Base-by-base conservation (phyloP, 2,329 filamentous ascomycete genomes). In the Xylariaceae sp. region DNA sequence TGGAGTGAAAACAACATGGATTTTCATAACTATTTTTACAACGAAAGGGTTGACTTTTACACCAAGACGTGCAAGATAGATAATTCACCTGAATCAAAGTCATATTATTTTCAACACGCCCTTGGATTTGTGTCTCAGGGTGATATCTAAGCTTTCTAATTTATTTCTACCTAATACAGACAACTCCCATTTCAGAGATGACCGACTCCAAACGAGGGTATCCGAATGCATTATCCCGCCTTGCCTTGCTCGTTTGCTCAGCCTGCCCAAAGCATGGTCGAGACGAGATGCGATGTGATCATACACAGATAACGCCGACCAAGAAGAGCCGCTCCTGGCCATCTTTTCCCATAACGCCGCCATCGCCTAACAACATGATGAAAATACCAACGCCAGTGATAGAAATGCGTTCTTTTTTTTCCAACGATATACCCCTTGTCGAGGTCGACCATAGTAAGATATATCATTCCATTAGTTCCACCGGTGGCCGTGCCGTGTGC, bases 401-500 rank as follows among this genome's bases (percentile, higher is more conserved):
- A 59, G 12, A 56, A 56, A 26, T 56, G 57, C 48, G 57, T 34
- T n/a, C n/a, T n/a, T n/a, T n/a, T n/a, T n/a, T 32, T 47, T 22
- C 47, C 21, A 10, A 51, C 50, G 51, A 21, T 29, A 16, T 26
- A 30, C 30, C 18, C 15, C 30, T 41, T 21, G 51, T 36, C 30
- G 21, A 32, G 37, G 8, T 45, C 13, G 26, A 19, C 13, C 2
- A 32, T 4, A 15, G 9, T 13, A 16, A 43, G 19, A 16, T 15
- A 18, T 8, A 21, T 57, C 40, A 70, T 58, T 75, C 68, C 79
- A 87, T 86, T 59, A 87, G 71, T 74, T 87, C 85, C 7, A 87
- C 75, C 0, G 84, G 84, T 19, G 85, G 85, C 47, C 83, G 74
- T 1, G 79, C 61, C 2, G 85, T 87, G 62, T 86, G 81, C 21